A percentile compares a stretch with the other conserved stretches of the same genome.
These are phyloP conservation scores for Linum tenue DNA, from an alignment of 345 rosid genomes.

Conservation along the genomic window DNA sequence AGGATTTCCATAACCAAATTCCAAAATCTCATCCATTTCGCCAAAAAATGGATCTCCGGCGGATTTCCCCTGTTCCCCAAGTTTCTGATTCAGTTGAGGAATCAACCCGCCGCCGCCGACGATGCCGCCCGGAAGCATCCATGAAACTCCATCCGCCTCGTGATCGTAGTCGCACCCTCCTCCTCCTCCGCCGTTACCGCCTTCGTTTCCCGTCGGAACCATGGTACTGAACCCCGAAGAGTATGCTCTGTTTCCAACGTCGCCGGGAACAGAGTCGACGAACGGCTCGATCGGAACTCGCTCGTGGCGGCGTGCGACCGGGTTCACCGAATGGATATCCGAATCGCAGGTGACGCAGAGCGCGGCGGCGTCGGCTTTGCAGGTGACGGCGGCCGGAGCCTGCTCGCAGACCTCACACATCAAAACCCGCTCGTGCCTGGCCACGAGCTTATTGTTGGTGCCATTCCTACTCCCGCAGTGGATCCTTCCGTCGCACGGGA, in stretches of 20 bases:
- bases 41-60: constrained; percentile 12
- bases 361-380: constrained; percentile 39
- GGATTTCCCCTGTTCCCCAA: not conserved
- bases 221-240: constrained; percentile 13
- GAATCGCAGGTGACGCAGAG: constrained; percentile 34
- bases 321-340: constrained; percentile 41
- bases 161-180: too few relatives aligned
- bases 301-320: constrained; percentile 35
- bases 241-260: constrained; percentile 1
- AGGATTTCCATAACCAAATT: constrained; percentile 15
- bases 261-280: constrained; percentile 18
- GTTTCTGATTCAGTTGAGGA: constrained; percentile 2
- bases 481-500: constrained; percentile 24
- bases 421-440: constrained; percentile 29
- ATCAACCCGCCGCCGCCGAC: not conserved
- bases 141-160: constrained; percentile 14
- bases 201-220: constrained; percentile 3
- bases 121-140: constrained; percentile 14
- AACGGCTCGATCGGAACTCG: constrained; percentile 33
- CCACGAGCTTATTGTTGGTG: constrained; percentile 16
- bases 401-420: constrained; percentile 41
- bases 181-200: not conserved
- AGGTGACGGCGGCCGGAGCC: constrained; percentile 35
- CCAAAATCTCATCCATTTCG: constrained; percentile 23
- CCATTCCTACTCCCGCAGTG: constrained; percentile 6